Evolutionary conservation across 139 green algal genomes (phyloP), one percentile per base, ranked within the genome.

Genomic region (Helicosporidium sp.): DNA sequence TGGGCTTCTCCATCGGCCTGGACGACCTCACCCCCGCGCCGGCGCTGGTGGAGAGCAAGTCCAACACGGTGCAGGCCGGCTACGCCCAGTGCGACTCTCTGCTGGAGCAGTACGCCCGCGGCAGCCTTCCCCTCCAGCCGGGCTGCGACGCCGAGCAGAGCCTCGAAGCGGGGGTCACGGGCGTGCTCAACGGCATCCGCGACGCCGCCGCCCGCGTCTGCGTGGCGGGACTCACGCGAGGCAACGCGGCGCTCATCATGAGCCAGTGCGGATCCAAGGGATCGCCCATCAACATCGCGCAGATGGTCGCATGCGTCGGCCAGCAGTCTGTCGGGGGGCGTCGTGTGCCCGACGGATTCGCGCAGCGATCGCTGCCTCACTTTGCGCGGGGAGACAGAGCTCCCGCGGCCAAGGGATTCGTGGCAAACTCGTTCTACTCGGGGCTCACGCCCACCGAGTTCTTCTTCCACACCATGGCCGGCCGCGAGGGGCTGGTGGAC

Each of bases 401-500:
- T 0, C 62, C 70, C 6, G 62, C 58, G 64, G 84, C 75, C 49
- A 91, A 92, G 53, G 88, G 88, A 41, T 97, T 97, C 65, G 88
- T 97, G 37, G 84, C 79, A 39, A 86, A 84, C 67, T 84, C 65
- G n/a, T 97, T 97, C 74, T 95, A 86, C 66, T 62, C 54, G 62
- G 60, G 88, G 4, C 72, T 98, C 22, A 83, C 60, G 7, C 78
- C 88, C 40, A 93, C 82, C 4, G 88, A 98, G 75, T 98, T 96
- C 52, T 96, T 94, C 71, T 98, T 98, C 66, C 88, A 98, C 74
- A 94, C 88, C 46, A 98, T 98, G 88, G 88, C 75, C 0, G 84
- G 82, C 7, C 62, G 84, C 0, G 82, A 93, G 65, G 82, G 88
- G 0, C 69, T 98, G 45, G 88, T 98, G 48, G 88, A 98, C 64